These are phyloP conservation scores for Monosporascus sp. DNA, from an alignment of 2,329 filamentous ascomycete genomes.

Conservation along the genomic window DNA sequence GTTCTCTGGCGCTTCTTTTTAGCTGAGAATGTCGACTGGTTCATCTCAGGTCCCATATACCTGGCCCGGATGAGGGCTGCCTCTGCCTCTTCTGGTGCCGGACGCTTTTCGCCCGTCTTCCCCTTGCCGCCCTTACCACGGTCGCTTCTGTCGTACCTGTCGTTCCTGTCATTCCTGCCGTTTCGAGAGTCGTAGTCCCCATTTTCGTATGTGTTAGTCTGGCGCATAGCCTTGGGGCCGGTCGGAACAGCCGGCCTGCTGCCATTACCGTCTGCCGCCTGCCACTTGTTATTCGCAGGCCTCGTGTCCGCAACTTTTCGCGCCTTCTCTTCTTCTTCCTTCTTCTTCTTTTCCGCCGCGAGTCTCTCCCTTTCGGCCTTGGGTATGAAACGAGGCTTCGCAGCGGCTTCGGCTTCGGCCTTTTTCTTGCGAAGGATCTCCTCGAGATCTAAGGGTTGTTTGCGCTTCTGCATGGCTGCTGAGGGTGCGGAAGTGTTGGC, in stretches of 20 bases:
- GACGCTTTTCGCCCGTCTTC: constrained; percentile 22
- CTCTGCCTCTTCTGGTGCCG: constrained; percentile 56
- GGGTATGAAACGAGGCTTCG: constrained; percentile 79
- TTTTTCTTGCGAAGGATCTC: constrained; percentile 82
- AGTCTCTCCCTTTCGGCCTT: constrained; percentile 69
- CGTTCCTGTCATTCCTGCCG: constrained; percentile 32
- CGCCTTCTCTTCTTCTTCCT: constrained; percentile 49
- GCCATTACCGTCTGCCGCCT: background rate
- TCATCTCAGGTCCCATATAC: constrained; percentile 89
- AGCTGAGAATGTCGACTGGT: constrained; percentile 78
- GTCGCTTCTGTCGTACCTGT: constrained; percentile 31
- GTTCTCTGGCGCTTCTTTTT: constrained; percentile 94
- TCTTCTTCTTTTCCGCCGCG: constrained; percentile 65
- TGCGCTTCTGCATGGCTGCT: constrained; percentile 10
- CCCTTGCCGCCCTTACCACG: constrained; percentile 34
- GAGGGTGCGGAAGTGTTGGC: too few species aligned
- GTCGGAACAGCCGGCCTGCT: constrained; percentile 50
- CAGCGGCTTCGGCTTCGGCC: constrained; percentile 75
- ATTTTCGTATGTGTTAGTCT: constrained; percentile 22
- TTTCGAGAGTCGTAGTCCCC: constrained; percentile 26
- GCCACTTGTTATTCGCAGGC: background rate
- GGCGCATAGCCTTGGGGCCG: constrained; percentile 66
- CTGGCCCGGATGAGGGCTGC: constrained; percentile 69
- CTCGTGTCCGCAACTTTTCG: constrained; percentile 14
- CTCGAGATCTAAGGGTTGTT: constrained; percentile 70